phyloP scores from a whole-genome alignment of 2,329 filamentous ascomycete genomes.

The Cyclaneusma minus region DNA sequence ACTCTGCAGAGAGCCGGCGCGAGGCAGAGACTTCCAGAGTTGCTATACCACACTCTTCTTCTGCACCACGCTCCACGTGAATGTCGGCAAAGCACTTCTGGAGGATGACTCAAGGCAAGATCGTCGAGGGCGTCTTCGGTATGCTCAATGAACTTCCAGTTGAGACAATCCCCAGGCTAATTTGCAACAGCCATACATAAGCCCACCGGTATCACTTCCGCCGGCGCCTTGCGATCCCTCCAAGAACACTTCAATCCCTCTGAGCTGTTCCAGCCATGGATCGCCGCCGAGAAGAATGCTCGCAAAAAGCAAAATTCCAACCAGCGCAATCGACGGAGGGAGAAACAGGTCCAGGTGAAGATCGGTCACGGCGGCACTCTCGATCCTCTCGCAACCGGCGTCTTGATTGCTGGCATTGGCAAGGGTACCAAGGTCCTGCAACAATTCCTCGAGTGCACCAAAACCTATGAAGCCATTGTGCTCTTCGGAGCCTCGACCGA shows the following conservation, averaged over 20 bases:
- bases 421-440: conserved; percentile 71
- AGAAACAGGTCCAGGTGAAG: conserved; percentile 59
- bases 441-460: conserved; percentile 74
- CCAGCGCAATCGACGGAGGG: conserved; percentile 42
- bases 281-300: conserved; percentile 44
- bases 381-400: conserved; percentile 84
- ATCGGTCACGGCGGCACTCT: conserved; percentile 93
- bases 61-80: conserved; percentile 2
- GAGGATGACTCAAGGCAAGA: conserved; percentile 22
- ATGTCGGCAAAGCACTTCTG: conserved; percentile 11
- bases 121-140: conserved; percentile 50
- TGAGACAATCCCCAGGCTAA: conserved; percentile 3
- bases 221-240: conserved; percentile 78
- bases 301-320: conserved; percentile 39
- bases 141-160: conserved; percentile 15
- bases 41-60: background rate
- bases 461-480: conserved; percentile 80
- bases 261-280: conserved; percentile 59
- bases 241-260: conserved; percentile 77
- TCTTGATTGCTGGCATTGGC: conserved; percentile 79
- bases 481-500: conserved; percentile 88
- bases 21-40: background rate
- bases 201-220: conserved; percentile 72
- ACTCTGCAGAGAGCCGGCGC: background rate
- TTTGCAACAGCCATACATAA: conserved; percentile 68